A percentile compares a stretch with the other conserved stretches of the same genome.
Evolutionary conservation across 2,329 filamentous ascomycete genomes (phyloP).

Genomic region (Annulohypoxylon truncatum): DNA sequence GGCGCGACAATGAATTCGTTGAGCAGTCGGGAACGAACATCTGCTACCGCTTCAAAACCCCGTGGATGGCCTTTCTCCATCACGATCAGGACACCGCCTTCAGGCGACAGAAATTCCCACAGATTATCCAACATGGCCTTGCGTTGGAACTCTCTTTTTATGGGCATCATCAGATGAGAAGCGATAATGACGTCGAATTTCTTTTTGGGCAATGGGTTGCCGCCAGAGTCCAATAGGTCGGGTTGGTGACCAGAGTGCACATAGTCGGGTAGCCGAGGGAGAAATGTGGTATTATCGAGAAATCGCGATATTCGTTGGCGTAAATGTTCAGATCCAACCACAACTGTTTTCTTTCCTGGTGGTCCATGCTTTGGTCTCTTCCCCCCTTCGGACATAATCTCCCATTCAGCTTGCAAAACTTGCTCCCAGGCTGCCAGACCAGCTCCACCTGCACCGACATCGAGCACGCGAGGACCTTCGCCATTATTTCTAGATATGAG

Average conservation of each 20-base stretch:
- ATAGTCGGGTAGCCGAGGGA: slow-evolving; percentile 91
- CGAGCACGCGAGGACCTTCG: slow-evolving; percentile 72
- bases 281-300: slow-evolving; percentile 88
- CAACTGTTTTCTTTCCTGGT: slow-evolving; percentile 80
- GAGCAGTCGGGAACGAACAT: slow-evolving; percentile 82
- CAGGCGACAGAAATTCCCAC: slow-evolving; percentile 85
- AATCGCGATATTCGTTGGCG: slow-evolving; percentile 80
- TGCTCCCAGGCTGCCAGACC: slow-evolving; percentile 81
- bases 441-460: slow-evolving; percentile 79
- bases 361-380: slow-evolving; percentile 59
- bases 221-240: slow-evolving; percentile 68
- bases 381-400: slow-evolving; percentile 68
- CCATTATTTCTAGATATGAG: slow-evolving; percentile 69
- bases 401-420: slow-evolving; percentile 84
- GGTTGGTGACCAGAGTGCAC: slow-evolving; percentile 72
- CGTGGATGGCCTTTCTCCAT: slow-evolving; percentile 91
- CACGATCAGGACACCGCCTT: slow-evolving; percentile 87
- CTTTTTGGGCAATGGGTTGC: slow-evolving; percentile 72
- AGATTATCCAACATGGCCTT: slow-evolving; percentile 86
- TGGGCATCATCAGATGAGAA: slow-evolving; percentile 81
- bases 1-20: slow-evolving; percentile 68
- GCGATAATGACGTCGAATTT: slow-evolving; percentile 91
- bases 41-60: slow-evolving; percentile 92
- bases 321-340: slow-evolving; percentile 80
- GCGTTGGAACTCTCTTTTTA: slow-evolving; percentile 80